Percentiles rank a stretch among this genome's conserved stretches.
These are phyloP conservation scores for Tylopilus rubrobrunneus DNA, from an alignment of 768 basidiomycete genomes.

Conservation along the genomic window DNA sequence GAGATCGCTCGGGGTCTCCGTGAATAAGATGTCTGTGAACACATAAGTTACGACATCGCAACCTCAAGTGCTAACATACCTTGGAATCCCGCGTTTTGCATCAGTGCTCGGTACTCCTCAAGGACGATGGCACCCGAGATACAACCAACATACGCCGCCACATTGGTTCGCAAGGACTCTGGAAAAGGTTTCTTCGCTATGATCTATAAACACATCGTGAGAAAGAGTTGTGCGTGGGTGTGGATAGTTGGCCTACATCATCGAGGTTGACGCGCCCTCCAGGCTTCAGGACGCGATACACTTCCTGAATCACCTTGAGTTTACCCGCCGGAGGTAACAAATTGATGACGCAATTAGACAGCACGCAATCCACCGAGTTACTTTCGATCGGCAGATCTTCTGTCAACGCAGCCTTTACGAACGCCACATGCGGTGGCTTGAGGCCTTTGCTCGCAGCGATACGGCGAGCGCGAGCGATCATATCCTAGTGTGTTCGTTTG, in stretches of 20 bases:
- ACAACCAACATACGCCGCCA: constrained; percentile 42
- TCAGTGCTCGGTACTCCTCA: constrained; percentile 36
- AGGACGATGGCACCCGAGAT: constrained; percentile 43
- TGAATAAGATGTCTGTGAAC: constrained; percentile 37
- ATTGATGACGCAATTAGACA: constrained; percentile 59
- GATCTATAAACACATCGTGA: constrained; percentile 31
- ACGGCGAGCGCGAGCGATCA: constrained; percentile 44
- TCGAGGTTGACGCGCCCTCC: constrained; percentile 52
- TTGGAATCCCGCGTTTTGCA: constrained; percentile 40
- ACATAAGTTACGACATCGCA: neutral
- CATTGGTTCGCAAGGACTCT: constrained; percentile 37
- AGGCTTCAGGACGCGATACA: constrained; percentile 48
- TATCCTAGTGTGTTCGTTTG: constrained; percentile 36
- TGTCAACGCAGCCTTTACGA: constrained; percentile 41
- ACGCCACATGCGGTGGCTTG: constrained; percentile 47
- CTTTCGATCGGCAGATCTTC: constrained; percentile 46
- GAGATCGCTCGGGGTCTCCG: constrained; percentile 40
- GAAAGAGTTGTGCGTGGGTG: neutral
- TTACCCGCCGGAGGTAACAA: constrained; percentile 43
- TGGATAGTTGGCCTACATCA: constrained; percentile 36
- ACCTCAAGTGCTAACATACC: constrained; percentile 24
- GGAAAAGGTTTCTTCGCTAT: constrained; percentile 45
- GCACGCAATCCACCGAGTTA: constrained; percentile 48
- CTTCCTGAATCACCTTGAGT: constrained; percentile 41
- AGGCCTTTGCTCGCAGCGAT: constrained; percentile 41